Conservation (phyloP, 2,329 filamentous ascomycete genomes). For the Xylariaceae sp. region DNA sequence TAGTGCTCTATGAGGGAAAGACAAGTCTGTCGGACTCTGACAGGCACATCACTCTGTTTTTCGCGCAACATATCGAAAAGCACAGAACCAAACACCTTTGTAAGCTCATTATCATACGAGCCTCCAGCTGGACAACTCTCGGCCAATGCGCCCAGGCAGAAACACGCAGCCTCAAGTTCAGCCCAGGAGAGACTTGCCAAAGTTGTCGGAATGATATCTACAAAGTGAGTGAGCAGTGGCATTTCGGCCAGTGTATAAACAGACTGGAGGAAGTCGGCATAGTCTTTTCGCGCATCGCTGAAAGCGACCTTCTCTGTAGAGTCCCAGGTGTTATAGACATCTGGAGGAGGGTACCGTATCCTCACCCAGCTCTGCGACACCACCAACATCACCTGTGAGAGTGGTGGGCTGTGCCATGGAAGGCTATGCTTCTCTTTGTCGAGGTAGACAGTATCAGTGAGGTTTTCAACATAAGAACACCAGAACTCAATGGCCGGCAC, state of each 20-base stretch:
- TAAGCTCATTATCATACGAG: slow-evolving; percentile 54
- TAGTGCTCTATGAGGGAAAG: slow-evolving; percentile 67
- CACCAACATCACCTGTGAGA: slow-evolving; percentile 56
- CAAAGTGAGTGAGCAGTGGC: slow-evolving; percentile 52
- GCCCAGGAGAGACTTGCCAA: slow-evolving; percentile 48
- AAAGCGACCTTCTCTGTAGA: slow-evolving; percentile 63
- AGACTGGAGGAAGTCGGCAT: slow-evolving; percentile 71
- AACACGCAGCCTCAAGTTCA: slow-evolving; percentile 56
- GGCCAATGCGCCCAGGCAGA: slow-evolving; percentile 60
- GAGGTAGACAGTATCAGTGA: slow-evolving; percentile 53
- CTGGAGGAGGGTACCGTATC: slow-evolving; percentile 58
- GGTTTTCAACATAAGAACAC: slow-evolving; percentile 67
- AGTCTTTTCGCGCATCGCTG: slow-evolving; percentile 68
- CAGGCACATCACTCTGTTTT: slow-evolving; percentile 49
- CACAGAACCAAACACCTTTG: slow-evolving; percentile 55
- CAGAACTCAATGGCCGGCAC: slow-evolving; percentile 74
- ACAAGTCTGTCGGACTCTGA: slow-evolving; percentile 61
- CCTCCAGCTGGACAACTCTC: slow-evolving; percentile 58
- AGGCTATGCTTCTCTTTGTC: slow-evolving; percentile 40
- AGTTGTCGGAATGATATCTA: slow-evolving; percentile 48
- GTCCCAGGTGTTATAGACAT: slow-evolving; percentile 61
- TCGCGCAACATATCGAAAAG: slow-evolving; percentile 52
- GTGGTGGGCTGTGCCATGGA: slow-evolving; percentile 54
- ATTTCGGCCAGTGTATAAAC: slow-evolving; percentile 59
- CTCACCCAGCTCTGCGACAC: slow-evolving; percentile 64